Evolutionary conservation across 257 asterid genomes (phyloP).

Genomic region (Paulownia fortunei): DNA sequence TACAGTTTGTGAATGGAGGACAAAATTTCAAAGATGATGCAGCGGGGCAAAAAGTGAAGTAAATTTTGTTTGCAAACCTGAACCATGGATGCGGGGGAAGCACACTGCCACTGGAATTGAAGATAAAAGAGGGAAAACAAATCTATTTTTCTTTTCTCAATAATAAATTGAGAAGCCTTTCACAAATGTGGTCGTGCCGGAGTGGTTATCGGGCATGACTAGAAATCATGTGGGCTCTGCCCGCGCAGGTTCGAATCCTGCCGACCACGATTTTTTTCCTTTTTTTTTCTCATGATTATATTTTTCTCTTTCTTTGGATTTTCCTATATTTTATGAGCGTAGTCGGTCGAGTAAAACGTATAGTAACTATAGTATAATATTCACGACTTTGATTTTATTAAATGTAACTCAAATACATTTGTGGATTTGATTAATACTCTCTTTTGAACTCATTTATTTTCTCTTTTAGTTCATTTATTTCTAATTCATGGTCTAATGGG

Average conservation of each 20-base stretch:
- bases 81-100: constrained; percentile 33
- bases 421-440: too few relatives aligned
- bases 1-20: neutral
- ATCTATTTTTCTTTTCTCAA: neutral
- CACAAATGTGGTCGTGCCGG: constrained; percentile 90
- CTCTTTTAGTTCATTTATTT: too few relatives aligned
- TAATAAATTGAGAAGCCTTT: too few relatives aligned
- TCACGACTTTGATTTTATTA: too few relatives aligned
- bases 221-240: constrained; percentile 99
- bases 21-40: neutral
- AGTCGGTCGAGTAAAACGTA: too few relatives aligned
- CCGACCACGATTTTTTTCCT: constrained; percentile 69
- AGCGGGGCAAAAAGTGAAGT: neutral
- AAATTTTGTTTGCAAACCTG: constrained; percentile 28
- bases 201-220: constrained; percentile 99
- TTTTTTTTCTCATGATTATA: too few relatives aligned
- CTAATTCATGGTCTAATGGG: too few relatives aligned
- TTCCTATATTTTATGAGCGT: neutral
- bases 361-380: too few relatives aligned
- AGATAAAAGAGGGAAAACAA: neutral
- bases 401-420: too few relatives aligned
- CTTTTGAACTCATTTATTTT: too few relatives aligned
- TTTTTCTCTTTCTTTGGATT: neutral
- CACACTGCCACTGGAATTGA: constrained; percentile 25
- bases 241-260: constrained; percentile 99